These are phyloP conservation scores for Ochetophila trinervis DNA, from an alignment of 306 rosid species.

Conservation along the genomic window DNA sequence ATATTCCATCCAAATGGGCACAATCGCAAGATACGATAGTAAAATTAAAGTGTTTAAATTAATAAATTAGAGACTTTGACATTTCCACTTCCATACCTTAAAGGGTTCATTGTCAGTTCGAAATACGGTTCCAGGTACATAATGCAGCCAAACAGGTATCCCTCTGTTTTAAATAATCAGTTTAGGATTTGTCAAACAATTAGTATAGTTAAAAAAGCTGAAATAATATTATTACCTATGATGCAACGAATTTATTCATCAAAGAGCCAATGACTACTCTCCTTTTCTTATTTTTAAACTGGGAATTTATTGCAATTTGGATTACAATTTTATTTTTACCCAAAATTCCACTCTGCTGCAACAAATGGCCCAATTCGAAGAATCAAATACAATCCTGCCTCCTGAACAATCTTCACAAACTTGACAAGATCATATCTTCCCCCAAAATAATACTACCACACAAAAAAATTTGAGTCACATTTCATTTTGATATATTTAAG, in stretches of 20 bases:
- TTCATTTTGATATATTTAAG: neutral
- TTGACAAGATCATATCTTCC: slow-evolving; percentile 59
- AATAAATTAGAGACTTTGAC: neutral
- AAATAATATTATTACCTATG: neutral
- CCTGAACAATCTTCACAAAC: slow-evolving; percentile 45
- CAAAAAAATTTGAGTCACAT: slow-evolving; percentile 1
- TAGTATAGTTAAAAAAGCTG: slow-evolving; percentile 9
- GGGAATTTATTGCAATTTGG: neutral
- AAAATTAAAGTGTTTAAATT: neutral
- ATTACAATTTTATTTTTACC: slow-evolving; percentile 26
- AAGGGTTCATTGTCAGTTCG: slow-evolving; percentile 76
- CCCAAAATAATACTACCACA: slow-evolving; percentile 42
- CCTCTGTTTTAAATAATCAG: slow-evolving; percentile 57
- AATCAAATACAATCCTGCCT: slow-evolving; percentile 50
- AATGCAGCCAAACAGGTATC: slow-evolving; percentile 93
- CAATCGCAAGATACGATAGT: neutral
- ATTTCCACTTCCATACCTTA: slow-evolving; percentile 54
- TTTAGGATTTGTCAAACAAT: neutral
- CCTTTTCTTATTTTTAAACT: neutral
- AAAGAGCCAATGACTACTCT: neutral
- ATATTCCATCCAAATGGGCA: neutral
- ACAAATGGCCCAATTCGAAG: slow-evolving; percentile 59
- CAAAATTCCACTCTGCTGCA: slow-evolving; percentile 57
- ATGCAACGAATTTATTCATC: neutral
- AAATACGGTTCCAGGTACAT: slow-evolving; percentile 79